Percentiles rank a stretch among this genome's conserved stretches.
phyloP scores from a whole-genome alignment of 2,329 filamentous ascomycete genomes.

The Lecanicillium sp. region DNA sequence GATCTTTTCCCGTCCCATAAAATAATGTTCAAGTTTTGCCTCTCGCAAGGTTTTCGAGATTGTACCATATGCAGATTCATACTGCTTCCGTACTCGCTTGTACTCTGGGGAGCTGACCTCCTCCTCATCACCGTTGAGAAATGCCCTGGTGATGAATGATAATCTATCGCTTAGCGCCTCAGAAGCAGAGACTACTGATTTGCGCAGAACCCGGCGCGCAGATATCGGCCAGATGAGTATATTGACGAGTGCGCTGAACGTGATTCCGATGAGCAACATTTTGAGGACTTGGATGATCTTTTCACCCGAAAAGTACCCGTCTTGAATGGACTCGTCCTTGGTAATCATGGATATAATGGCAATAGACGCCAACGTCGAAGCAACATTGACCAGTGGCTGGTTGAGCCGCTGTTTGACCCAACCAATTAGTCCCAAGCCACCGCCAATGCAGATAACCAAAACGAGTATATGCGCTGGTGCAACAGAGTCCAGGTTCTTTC shows the following conservation, averaged over 20 bases:
- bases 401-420: slow-evolving; percentile 78
- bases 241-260: slow-evolving; percentile 64
- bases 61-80: slow-evolving; percentile 57
- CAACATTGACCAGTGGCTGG: slow-evolving; percentile 73
- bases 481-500: slow-evolving; percentile 55
- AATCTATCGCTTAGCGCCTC: slow-evolving; percentile 74
- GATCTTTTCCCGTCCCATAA: slow-evolving; percentile 68
- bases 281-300: slow-evolving; percentile 78
- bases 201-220: slow-evolving; percentile 63
- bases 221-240: slow-evolving; percentile 71
- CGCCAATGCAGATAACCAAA: slow-evolving; percentile 75
- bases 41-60: slow-evolving; percentile 75
- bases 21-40: slow-evolving; percentile 82
- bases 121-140: slow-evolving; percentile 73
- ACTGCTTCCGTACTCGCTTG: slow-evolving; percentile 49
- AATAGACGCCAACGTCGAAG: slow-evolving; percentile 77
- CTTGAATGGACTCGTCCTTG: slow-evolving; percentile 82
- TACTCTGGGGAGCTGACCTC: slow-evolving; percentile 64
- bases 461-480: slow-evolving; percentile 70
- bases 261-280: slow-evolving; percentile 73
- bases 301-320: slow-evolving; percentile 68
- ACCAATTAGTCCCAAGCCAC: slow-evolving; percentile 76
- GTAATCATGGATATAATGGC: slow-evolving; percentile 85
- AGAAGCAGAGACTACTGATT: slow-evolving; percentile 64
- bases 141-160: slow-evolving; percentile 69